A percentile compares a stretch with the other conserved stretches of the same genome.
Conservation (phyloP, 2,329 filamentous ascomycete species). For the Epichloe aotearoae region DNA sequence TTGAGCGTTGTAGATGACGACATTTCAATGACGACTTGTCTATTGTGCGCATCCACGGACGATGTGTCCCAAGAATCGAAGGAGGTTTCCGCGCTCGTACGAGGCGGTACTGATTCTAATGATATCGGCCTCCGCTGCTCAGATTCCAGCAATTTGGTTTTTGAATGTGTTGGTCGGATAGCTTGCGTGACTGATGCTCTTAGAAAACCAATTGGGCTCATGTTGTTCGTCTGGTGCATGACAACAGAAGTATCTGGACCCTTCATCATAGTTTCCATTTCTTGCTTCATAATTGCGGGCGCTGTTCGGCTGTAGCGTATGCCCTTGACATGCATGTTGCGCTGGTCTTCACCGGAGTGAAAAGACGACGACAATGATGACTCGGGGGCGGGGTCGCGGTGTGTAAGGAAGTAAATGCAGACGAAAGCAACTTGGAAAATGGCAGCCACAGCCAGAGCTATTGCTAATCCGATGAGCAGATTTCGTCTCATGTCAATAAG, state of each 20-base stretch:
- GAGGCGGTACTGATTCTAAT: constrained; percentile 29
- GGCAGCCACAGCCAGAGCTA: constrained; percentile 32
- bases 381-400: constrained; percentile 16
- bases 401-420: constrained; percentile 28
- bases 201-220: constrained; percentile 14
- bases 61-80: constrained; percentile 70
- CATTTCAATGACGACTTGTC: constrained; percentile 41
- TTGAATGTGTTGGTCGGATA: constrained; percentile 44
- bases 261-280: constrained; percentile 23
- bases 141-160: constrained; percentile 36
- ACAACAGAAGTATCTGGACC: constrained; percentile 29
- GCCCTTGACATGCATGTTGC: constrained; percentile 31
- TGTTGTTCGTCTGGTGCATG: constrained; percentile 16
- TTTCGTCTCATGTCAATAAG: constrained; percentile 9
- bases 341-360: constrained; percentile 15
- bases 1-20: constrained; percentile 30
- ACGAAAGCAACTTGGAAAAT: constrained; percentile 36
- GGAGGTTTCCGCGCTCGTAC: constrained; percentile 38
- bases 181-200: constrained; percentile 28
- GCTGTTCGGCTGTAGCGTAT: constrained; percentile 37
- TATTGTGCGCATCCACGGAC: constrained; percentile 47
- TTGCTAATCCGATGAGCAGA: constrained; percentile 31
- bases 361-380: constrained; percentile 11
- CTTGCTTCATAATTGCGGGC: constrained; percentile 19
- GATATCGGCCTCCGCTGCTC: constrained; percentile 33